Evolutionary conservation across 495 filamentous ascomycete species (phyloP), one percentile per base, ranked within the genome.

Genomic region (Sordaria brevicollis): DNA sequence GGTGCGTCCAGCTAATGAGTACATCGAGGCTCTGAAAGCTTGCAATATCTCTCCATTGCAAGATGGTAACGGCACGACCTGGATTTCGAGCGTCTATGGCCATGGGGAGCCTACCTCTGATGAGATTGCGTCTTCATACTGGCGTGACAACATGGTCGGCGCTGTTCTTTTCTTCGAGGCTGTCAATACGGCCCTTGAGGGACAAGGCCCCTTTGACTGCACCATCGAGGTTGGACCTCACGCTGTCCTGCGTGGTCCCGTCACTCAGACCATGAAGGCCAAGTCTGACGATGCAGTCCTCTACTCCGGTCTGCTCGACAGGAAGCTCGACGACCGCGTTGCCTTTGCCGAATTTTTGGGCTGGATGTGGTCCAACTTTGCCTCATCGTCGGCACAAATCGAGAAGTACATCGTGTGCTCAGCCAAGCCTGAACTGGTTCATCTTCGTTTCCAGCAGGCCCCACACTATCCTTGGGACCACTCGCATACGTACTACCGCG

Each of bases 201-300:
- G 73, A 1, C 67, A 72, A 10, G 76, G 79, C 5, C 75, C 76
- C 9, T 85, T 83, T 66, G 81, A 84, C 49, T 80, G 77, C 66
- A 80, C 72, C 5, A 68, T 90, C 17, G 88, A 90, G 68, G 68
- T 89, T 49, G 88, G 88, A 1, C 88, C 88, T 0, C 87, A 89
- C 68, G 80, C 85, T 4, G 80, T 83, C 15, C 77, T 90, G 3
- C 84, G 81, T 66, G 81, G 83, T 0, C 85, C 87, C 8, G 78
- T 78, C 2, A 71, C 73, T 6, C 75, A 85, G 68, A 86, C 74
- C 1, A 78, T 84, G 6, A 73, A 81, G 69, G 75, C 76, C 7
- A 73, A 65, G 19, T 33, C 74, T 0, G 70, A 66, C 2, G 62
- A 72, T 0, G 13, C 66, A 4, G 37, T 84, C 7, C 80, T 81